phyloP scores from a whole-genome alignment of 1,284 basidiomycete genomes.

The Boletus calvinii region DNA sequence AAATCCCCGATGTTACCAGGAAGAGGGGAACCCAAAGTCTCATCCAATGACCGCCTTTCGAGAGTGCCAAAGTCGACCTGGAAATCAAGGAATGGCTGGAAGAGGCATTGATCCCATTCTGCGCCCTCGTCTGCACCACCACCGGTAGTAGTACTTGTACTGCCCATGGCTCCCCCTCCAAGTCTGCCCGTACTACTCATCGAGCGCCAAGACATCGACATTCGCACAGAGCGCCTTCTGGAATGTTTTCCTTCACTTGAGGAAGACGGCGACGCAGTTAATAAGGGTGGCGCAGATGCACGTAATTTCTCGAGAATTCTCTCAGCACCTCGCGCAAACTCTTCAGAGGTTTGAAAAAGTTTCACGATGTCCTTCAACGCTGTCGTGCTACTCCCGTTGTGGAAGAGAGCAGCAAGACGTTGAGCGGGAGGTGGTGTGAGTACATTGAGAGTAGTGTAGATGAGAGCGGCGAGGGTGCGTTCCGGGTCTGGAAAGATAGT shows the following conservation, averaged over 20 bases:
- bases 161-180: slow-evolving; percentile 12
- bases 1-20: slow-evolving; percentile 38
- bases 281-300: slow-evolving; percentile 40
- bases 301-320: slow-evolving; percentile 76
- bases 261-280: slow-evolving; percentile 20
- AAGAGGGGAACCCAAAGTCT: slow-evolving; percentile 41
- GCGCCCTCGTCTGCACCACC: slow-evolving; percentile 39
- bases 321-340: slow-evolving; percentile 71
- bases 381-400: slow-evolving; percentile 56
- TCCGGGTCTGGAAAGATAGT: slow-evolving; percentile 81
- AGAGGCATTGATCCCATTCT: slow-evolving; percentile 87
- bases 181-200: slow-evolving; percentile 26
- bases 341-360: slow-evolving; percentile 73
- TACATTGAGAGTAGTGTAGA: slow-evolving; percentile 74
- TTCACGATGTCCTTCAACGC: slow-evolving; percentile 71
- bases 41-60: slow-evolving; percentile 68
- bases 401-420: slow-evolving; percentile 66
- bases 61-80: slow-evolving; percentile 80
- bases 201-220: slow-evolving; percentile 71
- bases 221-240: slow-evolving; percentile 61
- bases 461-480: slow-evolving; percentile 72
- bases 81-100: slow-evolving; percentile 89
- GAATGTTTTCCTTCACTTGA: slow-evolving; percentile 25
- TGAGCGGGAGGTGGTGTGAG: slow-evolving; percentile 81
- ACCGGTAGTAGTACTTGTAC: slow-evolving; percentile 3